Percentiles rank a stretch among this genome's conserved stretches.
Evolutionary conservation across 179 eudicot genomes (phyloP).

Genomic region (Vitellaria paradoxa): DNA sequence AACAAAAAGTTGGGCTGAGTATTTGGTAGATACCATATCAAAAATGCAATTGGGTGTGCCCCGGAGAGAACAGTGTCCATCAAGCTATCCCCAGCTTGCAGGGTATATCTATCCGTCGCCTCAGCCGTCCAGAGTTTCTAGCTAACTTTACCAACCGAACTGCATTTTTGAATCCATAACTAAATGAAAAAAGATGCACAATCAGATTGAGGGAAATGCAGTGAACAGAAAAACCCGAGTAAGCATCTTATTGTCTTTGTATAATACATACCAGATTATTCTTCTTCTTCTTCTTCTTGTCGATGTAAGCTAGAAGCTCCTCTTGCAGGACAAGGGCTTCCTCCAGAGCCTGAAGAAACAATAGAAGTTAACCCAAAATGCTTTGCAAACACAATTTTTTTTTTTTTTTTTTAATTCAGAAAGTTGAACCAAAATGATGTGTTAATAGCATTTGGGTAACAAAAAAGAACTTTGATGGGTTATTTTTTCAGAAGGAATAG

Average conservation of each 20-base stretch:
- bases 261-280: slow-evolving; percentile 15
- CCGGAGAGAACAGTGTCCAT: neutral
- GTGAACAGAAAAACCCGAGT: neutral
- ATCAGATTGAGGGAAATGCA: neutral
- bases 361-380: neutral
- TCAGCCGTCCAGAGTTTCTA: neutral
- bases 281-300: slow-evolving; percentile 38
- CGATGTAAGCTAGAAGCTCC: slow-evolving; percentile 45
- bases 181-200: neutral
- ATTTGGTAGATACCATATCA: neutral
- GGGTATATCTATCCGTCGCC: neutral
- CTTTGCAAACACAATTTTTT: too few relatives aligned
- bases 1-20: neutral
- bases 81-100: neutral
- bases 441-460: too few relatives aligned
- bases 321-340: slow-evolving; percentile 41
- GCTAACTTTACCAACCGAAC: neutral
- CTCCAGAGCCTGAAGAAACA: slow-evolving; percentile 28
- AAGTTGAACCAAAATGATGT: too few relatives aligned
- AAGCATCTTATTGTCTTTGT: neutral
- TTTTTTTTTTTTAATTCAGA: too few relatives aligned
- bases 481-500: too few relatives aligned
- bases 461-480: too few relatives aligned
- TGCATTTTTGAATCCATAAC: neutral
- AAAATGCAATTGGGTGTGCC: neutral